phyloP scores from a whole-genome alignment of 257 asterid species.

The Solanum neorickii region DNA sequence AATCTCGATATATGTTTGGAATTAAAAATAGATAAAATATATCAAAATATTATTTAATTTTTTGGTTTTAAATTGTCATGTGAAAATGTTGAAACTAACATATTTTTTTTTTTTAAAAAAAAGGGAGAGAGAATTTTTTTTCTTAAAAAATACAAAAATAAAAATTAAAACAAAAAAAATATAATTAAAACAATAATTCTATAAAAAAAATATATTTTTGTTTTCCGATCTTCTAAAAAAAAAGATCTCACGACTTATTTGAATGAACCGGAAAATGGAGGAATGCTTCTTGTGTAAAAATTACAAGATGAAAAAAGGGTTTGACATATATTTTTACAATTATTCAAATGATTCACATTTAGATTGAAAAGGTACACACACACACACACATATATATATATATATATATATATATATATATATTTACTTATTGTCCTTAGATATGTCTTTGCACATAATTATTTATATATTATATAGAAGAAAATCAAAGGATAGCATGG shows the following conservation, averaged over 20 bases:
- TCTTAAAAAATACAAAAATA: too few relatives aligned
- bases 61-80: not conserved
- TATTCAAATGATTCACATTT: too few relatives aligned
- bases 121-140: too few relatives aligned
- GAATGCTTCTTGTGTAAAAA: not conserved
- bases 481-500: not conserved
- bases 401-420: too few relatives aligned
- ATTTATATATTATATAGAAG: too few relatives aligned
- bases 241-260: not conserved
- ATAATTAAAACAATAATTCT: not conserved
- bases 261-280: not conserved
- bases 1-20: not conserved
- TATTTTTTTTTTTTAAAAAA: not conserved
- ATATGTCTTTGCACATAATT: rapidly evolving
- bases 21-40: not conserved
- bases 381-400: too few relatives aligned
- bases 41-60: not conserved
- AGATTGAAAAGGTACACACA: too few relatives aligned
- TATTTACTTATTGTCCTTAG: not conserved
- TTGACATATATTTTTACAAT: too few relatives aligned
- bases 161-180: too few relatives aligned
- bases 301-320: not conserved
- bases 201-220: not conserved
- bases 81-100: not conserved
- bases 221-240: not conserved